Conservation (phyloP, 2,329 filamentous ascomycete species). For the Epichloe baconii region DNA sequence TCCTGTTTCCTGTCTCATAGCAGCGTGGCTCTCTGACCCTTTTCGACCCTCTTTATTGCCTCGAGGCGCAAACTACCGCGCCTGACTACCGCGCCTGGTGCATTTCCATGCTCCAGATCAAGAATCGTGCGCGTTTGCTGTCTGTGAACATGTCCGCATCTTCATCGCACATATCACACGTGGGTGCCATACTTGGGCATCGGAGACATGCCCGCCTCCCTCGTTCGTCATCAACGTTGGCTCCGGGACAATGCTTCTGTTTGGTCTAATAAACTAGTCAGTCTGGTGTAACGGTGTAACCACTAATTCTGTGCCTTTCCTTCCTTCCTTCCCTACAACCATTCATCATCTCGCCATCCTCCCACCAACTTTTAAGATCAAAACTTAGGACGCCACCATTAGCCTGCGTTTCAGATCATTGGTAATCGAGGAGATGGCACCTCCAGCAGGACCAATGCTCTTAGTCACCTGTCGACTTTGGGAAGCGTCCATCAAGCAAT, state of each 20-base stretch:
- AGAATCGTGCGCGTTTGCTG: not conserved
- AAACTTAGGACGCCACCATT: not conserved
- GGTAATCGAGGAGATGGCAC: too few relatives aligned
- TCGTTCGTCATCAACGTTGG: too few relatives aligned
- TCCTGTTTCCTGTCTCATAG: not conserved
- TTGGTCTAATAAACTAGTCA: too few relatives aligned
- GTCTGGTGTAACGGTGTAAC: too few relatives aligned
- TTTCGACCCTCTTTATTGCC: not conserved
- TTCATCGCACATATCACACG: too few relatives aligned
- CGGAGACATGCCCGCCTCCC: too few relatives aligned
- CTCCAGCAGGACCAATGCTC: not conserved
- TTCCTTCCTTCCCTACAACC: not conserved
- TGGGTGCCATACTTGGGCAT: too few relatives aligned
- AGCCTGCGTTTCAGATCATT: not conserved
- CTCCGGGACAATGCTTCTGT: too few relatives aligned
- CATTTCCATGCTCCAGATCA: not conserved
- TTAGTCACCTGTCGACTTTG: not conserved
- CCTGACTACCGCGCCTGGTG: not conserved
- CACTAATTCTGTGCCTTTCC: not conserved
- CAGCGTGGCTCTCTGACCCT: not conserved
- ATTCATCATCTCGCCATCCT: not conserved
- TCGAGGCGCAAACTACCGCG: not conserved
- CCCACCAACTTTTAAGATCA: not conserved
- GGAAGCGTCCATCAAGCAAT: conserved; percentile 1
- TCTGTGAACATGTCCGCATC: not conserved